Evolutionary conservation across 768 basidiomycete genomes (phyloP).

Genomic region (Panaeolus cyanescens): DNA sequence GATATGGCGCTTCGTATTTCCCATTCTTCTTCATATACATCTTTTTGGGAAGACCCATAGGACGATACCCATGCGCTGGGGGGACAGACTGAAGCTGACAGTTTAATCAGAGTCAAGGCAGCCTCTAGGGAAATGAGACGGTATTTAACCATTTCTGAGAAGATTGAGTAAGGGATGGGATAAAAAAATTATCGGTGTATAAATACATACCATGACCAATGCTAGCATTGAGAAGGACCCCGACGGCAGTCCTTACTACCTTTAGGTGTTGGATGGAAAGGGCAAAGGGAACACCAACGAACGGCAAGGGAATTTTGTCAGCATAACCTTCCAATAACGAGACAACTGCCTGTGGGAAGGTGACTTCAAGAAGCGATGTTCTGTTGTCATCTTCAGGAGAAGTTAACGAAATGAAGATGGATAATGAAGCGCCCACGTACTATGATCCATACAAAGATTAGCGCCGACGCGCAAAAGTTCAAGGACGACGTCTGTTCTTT

Average conservation of each 20-base stretch:
- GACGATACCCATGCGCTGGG: conserved; percentile 60
- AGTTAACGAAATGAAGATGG: neutral
- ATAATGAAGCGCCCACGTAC: conserved; percentile 35
- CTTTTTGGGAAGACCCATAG: conserved; percentile 17
- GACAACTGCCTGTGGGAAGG: conserved; percentile 67
- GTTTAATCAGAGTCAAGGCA: conserved; percentile 64
- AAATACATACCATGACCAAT: conserved; percentile 66
- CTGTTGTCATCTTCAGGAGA: conserved; percentile 68
- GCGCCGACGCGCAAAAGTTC: conserved; percentile 80
- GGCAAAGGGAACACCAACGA: conserved; percentile 41
- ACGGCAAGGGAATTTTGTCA: conserved; percentile 41
- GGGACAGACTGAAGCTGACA: conserved; percentile 74
- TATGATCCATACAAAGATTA: conserved; percentile 85
- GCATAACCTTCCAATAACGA: conserved; percentile 71
- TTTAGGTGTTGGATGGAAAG: conserved; percentile 66
- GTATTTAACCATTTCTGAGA: conserved; percentile 68
- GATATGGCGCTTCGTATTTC: conserved; percentile 61
- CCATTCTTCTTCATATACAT: conserved; percentile 59
- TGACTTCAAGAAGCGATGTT: conserved; percentile 66
- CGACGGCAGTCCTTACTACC: conserved; percentile 76
- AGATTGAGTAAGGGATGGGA: neutral
- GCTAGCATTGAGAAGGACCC: conserved; percentile 77
- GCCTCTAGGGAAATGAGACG: conserved; percentile 71
- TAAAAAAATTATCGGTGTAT: neutral
- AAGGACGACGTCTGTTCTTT: conserved; percentile 53